A percentile compares a stretch with the other conserved stretches of the same genome.
Conservation (phyloP, 2,329 filamentous ascomycete genomes). For the Ascochyta lentis region DNA sequence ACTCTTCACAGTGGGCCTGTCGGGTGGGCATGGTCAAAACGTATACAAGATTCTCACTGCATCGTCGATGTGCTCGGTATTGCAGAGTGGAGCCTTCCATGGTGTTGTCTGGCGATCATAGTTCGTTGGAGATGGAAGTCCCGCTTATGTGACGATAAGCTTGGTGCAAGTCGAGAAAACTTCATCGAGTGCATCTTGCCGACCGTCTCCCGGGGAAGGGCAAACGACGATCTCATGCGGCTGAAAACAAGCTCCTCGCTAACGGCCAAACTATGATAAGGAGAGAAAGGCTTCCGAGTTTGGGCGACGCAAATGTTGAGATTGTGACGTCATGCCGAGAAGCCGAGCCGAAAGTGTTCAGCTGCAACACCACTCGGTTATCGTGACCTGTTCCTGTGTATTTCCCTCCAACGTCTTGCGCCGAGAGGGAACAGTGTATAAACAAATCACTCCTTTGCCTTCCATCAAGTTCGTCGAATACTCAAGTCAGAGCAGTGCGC, state of each 20-base stretch:
- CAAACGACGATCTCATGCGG: conserved; percentile 12
- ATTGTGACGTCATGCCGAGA: conserved; percentile 3
- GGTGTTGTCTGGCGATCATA: conserved; percentile 8
- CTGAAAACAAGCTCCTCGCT: conserved; percentile 15
- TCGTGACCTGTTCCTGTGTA: not conserved
- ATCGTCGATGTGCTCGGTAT: conserved; percentile 11
- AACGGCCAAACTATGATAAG: not conserved
- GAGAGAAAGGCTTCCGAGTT: conserved; percentile 5
- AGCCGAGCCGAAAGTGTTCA: conserved; percentile 3
- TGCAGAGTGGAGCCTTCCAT: not conserved
- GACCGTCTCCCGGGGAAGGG: not conserved
- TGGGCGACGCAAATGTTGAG: conserved; percentile 1
- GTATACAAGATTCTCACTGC: conserved; percentile 3
- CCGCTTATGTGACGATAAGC: conserved; percentile 14
- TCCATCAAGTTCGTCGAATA: no score
- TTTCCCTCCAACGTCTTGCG: no score
- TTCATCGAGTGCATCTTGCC: not conserved
- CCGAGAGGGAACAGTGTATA: no score
- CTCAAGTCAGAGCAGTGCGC: no score
- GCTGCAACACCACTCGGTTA: conserved; percentile 7
- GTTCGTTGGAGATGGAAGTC: conserved; percentile 4
- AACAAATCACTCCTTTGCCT: no score
- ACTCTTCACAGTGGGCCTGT: conserved; percentile 11
- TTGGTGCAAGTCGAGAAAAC: conserved; percentile 4
- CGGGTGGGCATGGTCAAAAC: not conserved